These are phyloP conservation scores for Gryganskiella cystojenkinii DNA, from an alignment of 192 early-diverging fungal species.

Conservation along the genomic window DNA sequence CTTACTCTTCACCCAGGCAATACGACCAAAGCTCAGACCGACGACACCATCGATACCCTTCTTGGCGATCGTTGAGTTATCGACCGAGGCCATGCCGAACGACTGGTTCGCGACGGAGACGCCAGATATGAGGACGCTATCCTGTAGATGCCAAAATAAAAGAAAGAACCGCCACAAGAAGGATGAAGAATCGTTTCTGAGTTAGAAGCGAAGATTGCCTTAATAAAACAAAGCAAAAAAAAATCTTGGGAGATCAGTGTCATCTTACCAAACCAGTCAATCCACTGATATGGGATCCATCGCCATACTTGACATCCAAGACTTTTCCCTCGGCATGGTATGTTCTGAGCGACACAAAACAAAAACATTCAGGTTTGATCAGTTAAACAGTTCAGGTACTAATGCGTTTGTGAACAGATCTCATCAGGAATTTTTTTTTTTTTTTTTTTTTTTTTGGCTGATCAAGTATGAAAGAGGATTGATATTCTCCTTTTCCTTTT, in stretches of 20 bases:
- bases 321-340: slow-evolving; percentile 24
- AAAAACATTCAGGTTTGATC: too few species aligned
- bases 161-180: too few species aligned
- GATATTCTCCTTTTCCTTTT: too few species aligned
- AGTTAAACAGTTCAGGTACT: too few species aligned
- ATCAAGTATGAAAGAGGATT: too few species aligned
- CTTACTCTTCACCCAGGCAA: slow-evolving; percentile 35
- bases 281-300: slow-evolving; percentile 40
- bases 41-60: slow-evolving; percentile 45
- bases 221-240: background rate
- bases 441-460: too few species aligned
- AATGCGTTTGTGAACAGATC: too few species aligned
- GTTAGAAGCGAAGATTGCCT: too few species aligned
- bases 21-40: slow-evolving; percentile 34
- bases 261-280: slow-evolving; percentile 23
- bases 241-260: too few species aligned
- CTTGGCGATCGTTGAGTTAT: slow-evolving; percentile 49
- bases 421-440: too few species aligned
- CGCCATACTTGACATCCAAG: slow-evolving; percentile 37
- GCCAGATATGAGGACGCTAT: slow-evolving; percentile 18
- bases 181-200: too few species aligned
- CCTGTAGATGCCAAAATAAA: slow-evolving; percentile 5
- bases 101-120: slow-evolving; percentile 29
- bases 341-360: slow-evolving; percentile 6
- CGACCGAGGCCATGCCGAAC: slow-evolving; percentile 34